These are phyloP conservation scores for Piromyces finnis DNA, from an alignment of 192 early-diverging fungal species.

Conservation along the genomic window DNA sequence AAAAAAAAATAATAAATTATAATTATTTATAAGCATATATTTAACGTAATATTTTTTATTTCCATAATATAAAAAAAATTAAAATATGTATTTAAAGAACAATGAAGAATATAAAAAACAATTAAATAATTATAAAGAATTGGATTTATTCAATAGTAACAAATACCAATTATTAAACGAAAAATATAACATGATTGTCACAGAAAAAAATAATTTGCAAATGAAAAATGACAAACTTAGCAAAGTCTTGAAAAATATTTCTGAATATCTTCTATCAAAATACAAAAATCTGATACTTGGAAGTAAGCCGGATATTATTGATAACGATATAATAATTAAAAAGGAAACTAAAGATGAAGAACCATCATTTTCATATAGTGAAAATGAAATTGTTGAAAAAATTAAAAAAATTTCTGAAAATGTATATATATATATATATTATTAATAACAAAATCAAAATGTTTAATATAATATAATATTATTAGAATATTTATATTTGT, in stretches of 20 bases:
- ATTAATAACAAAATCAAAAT: too few relatives aligned
- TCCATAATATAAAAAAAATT: too few relatives aligned
- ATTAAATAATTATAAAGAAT: background rate
- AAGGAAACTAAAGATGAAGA: background rate
- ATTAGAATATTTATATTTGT: too few relatives aligned
- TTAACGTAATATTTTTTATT: too few relatives aligned
- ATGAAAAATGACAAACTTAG: background rate
- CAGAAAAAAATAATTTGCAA: background rate
- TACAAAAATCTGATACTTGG: background rate
- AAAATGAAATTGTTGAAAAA: background rate
- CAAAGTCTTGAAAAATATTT: background rate
- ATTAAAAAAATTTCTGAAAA: background rate
- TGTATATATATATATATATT: background rate
- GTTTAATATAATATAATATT: too few relatives aligned
- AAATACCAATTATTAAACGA: background rate
- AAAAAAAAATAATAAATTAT: background rate
- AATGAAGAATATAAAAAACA: background rate
- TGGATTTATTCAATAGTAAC: background rate
- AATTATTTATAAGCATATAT: too few relatives aligned
- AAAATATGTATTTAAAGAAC: background rate
- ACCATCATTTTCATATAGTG: background rate
- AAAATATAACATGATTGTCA: background rate
- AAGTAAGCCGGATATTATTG: background rate
- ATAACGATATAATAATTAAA: background rate
- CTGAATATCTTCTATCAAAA: background rate